phyloP scores from a whole-genome alignment of 805 yeast species.

The Candida ovalis region DNA sequence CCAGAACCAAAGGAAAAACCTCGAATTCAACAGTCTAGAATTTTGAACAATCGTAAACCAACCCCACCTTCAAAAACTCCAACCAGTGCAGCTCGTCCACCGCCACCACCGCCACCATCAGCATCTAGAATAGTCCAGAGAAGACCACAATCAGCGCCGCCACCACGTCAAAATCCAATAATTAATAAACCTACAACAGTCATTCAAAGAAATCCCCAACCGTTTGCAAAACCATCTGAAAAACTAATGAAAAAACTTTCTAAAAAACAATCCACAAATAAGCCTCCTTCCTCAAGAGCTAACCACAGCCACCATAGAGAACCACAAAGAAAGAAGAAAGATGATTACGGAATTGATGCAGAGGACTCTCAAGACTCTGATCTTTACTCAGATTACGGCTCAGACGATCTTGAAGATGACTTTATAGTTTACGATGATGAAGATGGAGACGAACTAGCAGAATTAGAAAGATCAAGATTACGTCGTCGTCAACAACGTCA shows the following conservation, averaged over 20 bases:
- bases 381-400: conserved; percentile 30
- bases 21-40: background rate
- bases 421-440: conserved; percentile 43
- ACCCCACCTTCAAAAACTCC: background rate
- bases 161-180: no score
- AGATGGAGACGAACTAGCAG: conserved; percentile 36
- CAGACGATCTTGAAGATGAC: conserved; percentile 39
- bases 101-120: conserved; percentile 7
- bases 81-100: conserved; percentile 1
- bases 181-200: background rate
- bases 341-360: conserved; percentile 30
- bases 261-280: conserved; percentile 21
- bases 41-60: background rate
- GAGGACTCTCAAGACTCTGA: conserved; percentile 9
- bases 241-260: conserved; percentile 46
- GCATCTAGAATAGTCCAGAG: background rate
- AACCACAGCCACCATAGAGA: background rate
- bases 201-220: background rate
- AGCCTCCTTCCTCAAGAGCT: background rate
- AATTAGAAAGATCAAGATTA: conserved; percentile 23
- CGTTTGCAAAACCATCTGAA: conserved; percentile 54
- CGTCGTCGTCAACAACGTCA: conserved; percentile 19
- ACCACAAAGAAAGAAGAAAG: conserved; percentile 10
- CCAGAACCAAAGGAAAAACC: conserved; percentile 11
- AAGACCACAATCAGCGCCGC: no score